Evolutionary conservation across 352 stramenopile genomes (phyloP).

Genomic region (Globisporangium takayamanum): DNA sequence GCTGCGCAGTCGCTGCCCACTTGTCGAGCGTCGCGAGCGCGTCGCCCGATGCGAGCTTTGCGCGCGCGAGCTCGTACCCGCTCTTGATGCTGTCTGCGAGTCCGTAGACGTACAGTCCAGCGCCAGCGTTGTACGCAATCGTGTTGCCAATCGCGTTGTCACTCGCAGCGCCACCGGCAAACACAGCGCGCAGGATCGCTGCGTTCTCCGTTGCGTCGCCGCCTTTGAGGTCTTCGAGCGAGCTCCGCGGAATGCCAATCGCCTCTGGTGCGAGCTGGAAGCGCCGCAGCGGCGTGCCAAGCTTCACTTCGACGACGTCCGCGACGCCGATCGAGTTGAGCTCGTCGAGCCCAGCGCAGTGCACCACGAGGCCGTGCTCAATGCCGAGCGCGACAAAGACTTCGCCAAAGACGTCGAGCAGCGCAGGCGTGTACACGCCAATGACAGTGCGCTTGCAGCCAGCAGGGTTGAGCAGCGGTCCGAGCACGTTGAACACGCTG

Average conservation of each 20-base stretch:
- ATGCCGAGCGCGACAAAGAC: slow-evolving; percentile 89
- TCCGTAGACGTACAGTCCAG: slow-evolving; percentile 97
- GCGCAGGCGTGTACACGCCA: slow-evolving; percentile 94
- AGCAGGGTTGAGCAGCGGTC: slow-evolving; percentile 96
- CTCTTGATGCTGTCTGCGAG: slow-evolving; percentile 82
- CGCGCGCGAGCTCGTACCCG: slow-evolving; percentile 80
- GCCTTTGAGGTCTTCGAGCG: slow-evolving; percentile 92
- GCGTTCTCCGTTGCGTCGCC: slow-evolving; percentile 95
- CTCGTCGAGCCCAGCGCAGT: slow-evolving; percentile 98
- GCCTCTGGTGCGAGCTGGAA: slow-evolving; percentile 47
- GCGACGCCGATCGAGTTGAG: slow-evolving; percentile 93
- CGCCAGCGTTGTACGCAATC: slow-evolving; percentile 97
- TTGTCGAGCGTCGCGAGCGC: slow-evolving; percentile 58
- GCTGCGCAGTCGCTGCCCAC: slow-evolving; percentile 51
- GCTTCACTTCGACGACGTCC: slow-evolving; percentile 76
- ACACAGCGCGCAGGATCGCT: slow-evolving; percentile 84
- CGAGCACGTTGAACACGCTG: slow-evolving; percentile 98
- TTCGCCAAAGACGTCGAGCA: slow-evolving; percentile 85
- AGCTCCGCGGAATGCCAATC: slow-evolving; percentile 89
- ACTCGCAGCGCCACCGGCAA: slow-evolving; percentile 76
- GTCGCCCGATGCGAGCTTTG: slow-evolving; percentile 59
- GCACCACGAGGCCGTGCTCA: slow-evolving; percentile 97
- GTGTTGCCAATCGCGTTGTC: slow-evolving; percentile 95
- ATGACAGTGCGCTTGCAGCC: slow-evolving; percentile 95
- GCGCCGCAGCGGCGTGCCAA: slow-evolving; percentile 30